These are phyloP conservation scores for Nicotiana tabacum DNA, from an alignment of 257 asterid genomes.

Conservation along the genomic window DNA sequence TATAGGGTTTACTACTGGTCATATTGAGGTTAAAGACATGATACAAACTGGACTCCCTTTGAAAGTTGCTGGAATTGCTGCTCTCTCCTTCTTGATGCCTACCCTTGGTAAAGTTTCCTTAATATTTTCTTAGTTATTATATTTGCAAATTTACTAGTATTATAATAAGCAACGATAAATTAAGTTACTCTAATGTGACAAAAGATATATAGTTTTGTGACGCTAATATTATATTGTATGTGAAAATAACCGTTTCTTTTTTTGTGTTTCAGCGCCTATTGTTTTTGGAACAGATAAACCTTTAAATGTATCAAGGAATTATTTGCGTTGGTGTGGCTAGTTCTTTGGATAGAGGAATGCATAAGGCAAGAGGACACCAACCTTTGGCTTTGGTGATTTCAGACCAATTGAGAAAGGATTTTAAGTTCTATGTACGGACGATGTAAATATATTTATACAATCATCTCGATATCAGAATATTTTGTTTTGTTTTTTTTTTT, in stretches of 20 bases:
- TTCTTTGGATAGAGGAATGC: not conserved
- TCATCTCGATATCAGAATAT: not conserved
- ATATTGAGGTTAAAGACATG: slow-evolving; percentile 69
- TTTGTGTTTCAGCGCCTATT: slow-evolving; percentile 47
- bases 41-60: slow-evolving; percentile 51
- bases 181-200: not conserved
- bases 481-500: not conserved
- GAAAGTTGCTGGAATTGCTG: slow-evolving; percentile 49
- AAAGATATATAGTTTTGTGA: not conserved
- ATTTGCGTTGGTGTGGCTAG: slow-evolving; percentile 6
- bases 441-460: not conserved
- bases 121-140: too few species aligned
- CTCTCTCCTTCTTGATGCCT: slow-evolving; percentile 70
- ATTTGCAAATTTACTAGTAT: not conserved
- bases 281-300: slow-evolving; percentile 56
- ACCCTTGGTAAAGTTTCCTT: slow-evolving; percentile 56
- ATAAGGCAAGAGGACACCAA: not conserved
- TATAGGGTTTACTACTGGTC: slow-evolving; percentile 82
- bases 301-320: slow-evolving; percentile 20
- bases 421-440: not conserved
- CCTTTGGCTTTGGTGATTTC: not conserved
- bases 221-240: not conserved
- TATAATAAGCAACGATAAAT: not conserved
- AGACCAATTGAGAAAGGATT: not conserved
- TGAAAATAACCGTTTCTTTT: too few species aligned